Evolutionary conservation across 257 asterid species (phyloP), one percentile per base, ranked within the genome.

Genomic region (Cynanchum wilfordii): DNA sequence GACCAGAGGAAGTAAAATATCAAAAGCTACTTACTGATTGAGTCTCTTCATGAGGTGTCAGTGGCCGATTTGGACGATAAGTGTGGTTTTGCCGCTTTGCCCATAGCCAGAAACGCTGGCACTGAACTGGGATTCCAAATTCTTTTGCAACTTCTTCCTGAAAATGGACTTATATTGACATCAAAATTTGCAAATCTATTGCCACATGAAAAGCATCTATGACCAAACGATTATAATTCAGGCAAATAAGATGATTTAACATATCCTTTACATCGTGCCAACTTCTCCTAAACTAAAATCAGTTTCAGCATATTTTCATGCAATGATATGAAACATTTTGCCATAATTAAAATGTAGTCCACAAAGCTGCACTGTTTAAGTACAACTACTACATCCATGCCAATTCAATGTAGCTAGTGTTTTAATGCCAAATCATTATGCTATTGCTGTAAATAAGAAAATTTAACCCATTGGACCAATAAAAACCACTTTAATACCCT

Each of bases 51-150:
- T 74, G 89, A 69, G 84, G 82, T 20, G 87, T 87, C 79, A 92
- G 84, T 27, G 96, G 89, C 63, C 96, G 88, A 74, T 92, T 89
- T 40, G 98, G 98, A 27, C 97, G 89, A 77, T 89, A 91, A 2
- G 97, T 91, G 69, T 91, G 96, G 77, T 91, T 91, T 73, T 89
- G 96, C 57, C 96, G 89, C 82, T 91, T 91, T 54, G 97, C 97
- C 97, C 97, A 91, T 65, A 86, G 77, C 96, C 97, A 91, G 81
- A 86, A 89, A 68, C 96, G 95, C 68, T 88, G 97, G 76, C 79
- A 89, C 68, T 86, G 91, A 56, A 89, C 87, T n/a, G 96, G 95
- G 77, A 91, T 75, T 33, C 89, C 92, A 64, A 91, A 85, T 79
- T 91, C 97, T 78, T 86, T 91, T 22, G 97, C 94, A 68, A 91